These are phyloP conservation scores for Sporothrix variecibatus DNA, from an alignment of 2,329 filamentous ascomycete species.

Conservation along the genomic window DNA sequence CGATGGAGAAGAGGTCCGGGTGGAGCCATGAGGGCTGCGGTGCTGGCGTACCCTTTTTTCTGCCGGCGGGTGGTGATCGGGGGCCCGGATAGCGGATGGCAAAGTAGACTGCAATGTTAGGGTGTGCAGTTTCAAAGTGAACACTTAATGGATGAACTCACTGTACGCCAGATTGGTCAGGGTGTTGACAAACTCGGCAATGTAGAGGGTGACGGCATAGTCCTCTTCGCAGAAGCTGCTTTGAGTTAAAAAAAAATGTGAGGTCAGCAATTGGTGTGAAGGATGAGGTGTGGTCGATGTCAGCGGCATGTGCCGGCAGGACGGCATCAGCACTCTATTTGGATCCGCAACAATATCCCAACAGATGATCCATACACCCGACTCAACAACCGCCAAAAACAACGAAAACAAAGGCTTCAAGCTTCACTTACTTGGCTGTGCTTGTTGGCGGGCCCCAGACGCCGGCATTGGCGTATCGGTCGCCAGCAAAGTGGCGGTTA, in stretches of 20 bases:
- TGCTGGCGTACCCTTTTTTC: not conserved
- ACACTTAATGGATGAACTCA: slow-evolving; percentile 36
- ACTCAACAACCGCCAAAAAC: not conserved
- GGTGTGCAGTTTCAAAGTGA: not conserved
- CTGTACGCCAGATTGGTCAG: slow-evolving; percentile 53
- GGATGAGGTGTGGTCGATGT: not conserved
- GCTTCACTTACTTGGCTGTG: slow-evolving; percentile 36
- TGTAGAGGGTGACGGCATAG: slow-evolving; percentile 53
- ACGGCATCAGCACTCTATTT: not conserved
- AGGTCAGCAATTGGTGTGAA: not conserved
- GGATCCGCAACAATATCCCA: not conserved
- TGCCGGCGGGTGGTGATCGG: not conserved
- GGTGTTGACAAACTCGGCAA: slow-evolving; percentile 57
- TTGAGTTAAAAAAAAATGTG: no score
- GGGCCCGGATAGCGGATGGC: slow-evolving; percentile 42
- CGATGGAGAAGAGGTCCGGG: slow-evolving; percentile 46
- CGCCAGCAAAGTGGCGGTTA: slow-evolving; percentile 36
- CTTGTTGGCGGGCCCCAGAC: slow-evolving; percentile 38
- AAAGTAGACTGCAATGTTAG: slow-evolving; percentile 40
- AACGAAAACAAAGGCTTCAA: not conserved
- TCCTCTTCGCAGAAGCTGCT: slow-evolving; percentile 49
- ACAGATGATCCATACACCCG: not conserved
- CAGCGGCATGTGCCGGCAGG: not conserved
- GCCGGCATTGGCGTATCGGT: slow-evolving; percentile 33
- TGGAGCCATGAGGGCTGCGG: slow-evolving; percentile 23